Evolutionary conservation across 2,329 filamentous ascomycete species (phyloP), one percentile per base, ranked within the genome.

Genomic region (Orbilia blumenaviensis): DNA sequence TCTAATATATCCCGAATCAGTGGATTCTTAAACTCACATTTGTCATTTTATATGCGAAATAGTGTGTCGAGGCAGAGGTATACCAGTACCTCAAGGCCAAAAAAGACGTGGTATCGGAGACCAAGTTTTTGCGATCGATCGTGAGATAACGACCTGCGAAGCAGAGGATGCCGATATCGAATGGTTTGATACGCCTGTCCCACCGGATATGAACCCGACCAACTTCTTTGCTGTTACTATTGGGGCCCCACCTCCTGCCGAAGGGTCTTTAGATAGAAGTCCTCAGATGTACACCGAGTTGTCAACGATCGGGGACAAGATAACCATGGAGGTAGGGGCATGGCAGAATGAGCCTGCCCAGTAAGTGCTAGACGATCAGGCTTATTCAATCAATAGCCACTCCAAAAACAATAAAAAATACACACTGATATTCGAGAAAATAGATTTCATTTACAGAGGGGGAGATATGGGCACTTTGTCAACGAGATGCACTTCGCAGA

Each of bases 71-170:
- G 54, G 54, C 23, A 50, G 12, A 21, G 8, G n/a, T n/a, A n/a
- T n/a, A n/a, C n/a, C n/a, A n/a, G n/a, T n/a, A n/a, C n/a, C n/a
- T n/a, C 36, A 12, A n/a, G 36, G 36, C 5, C 18, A 23, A 5
- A 44, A 41, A 10, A 10, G 10, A 2, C 29, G 18, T 2, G 54
- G 25, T 2, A 38, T 41, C 9, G 54, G 54, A 16, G 18, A 60
- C n/a, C 54, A 60, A 25, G 54, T 60, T 0, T 60, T 60, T 12
- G 54, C 54, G 10, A 60, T 60, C 32, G 54, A 60, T 9, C 54
- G 54, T 10, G 5, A n/a, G 2, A 38, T 60, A 23, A 60, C 54
- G 18, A 60, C 54, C 5, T 60, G 54, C 14, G 54, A 60, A 27
- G 23, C 2, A 41, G 54, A 60, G 8, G 34, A 16, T 21, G 54